Evolutionary conservation across 768 basidiomycete species (phyloP), one percentile per base, ranked within the genome.

Genomic region (Gloeopeniophorella convolvens): DNA sequence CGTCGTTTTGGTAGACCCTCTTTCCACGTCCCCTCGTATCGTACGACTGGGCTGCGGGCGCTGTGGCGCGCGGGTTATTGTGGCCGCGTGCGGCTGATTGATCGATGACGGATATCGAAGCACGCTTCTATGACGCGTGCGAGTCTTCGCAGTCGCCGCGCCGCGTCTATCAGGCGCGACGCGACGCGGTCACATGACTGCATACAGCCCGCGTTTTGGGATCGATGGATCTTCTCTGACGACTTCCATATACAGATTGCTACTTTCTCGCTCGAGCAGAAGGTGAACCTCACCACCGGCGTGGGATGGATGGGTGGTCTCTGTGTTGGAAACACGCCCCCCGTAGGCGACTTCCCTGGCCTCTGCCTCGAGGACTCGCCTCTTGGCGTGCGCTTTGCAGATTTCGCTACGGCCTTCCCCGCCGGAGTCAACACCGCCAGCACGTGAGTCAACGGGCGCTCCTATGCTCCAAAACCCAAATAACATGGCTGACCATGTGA

Each of bases 351-450:
- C 33, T 88, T 77, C 66, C 82, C 82, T 0, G 84, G 86, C 21
- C 67, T 88, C 15, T 89, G 86, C 63, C 74, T 89, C 18, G 80
- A 88, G 67, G 82, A 86, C 56, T 80, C 82, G 18, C 88, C 88
- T 3, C 72, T 89, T 1, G 91, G 91, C 3, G 80, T 94, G 16
- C 84, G 92, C 39, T 70, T 74, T 56, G 78, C 79, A 0, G 85
- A 93, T 62, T 80, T 76, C 28, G 80, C 80, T 5, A 85, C 84
- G 3, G 78, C 78, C 0, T 94, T 92, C 69, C 92, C 94, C 0
- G 75, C 91, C n/a, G 87, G 80, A 0, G 72, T 96, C 57, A 91
- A 87, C 46, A 72, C 81, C 0, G 94, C 89, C 4, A 73, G 89
- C 5, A 89, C 93, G 74, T 91, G 65, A 59, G 79, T 68, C 21